These are phyloP conservation scores for Brassica juncea DNA, from an alignment of 345 rosid genomes.

Conservation along the genomic window DNA sequence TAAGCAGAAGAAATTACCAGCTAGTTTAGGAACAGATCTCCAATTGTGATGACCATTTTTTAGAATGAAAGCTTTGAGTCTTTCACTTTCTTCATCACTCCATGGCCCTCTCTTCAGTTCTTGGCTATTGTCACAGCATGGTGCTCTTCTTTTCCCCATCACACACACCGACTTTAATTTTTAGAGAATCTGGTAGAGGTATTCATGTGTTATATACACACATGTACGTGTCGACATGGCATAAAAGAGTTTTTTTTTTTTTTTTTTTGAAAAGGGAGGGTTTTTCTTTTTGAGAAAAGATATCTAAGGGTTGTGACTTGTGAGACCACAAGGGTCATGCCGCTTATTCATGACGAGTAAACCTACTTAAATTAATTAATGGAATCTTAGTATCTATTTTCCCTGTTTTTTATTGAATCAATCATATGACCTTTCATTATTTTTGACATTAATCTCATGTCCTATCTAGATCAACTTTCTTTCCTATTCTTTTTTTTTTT, in stretches of 20 bases:
- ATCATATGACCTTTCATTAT: background rate
- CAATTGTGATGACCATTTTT: slow-evolving; percentile 35
- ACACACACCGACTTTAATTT: background rate
- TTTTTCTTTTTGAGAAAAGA: background rate
- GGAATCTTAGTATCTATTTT: slow-evolving; percentile 6
- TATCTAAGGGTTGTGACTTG: background rate
- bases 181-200: slow-evolving; percentile 9
- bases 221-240: slow-evolving; percentile 21
- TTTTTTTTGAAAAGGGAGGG: background rate
- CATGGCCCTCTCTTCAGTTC: slow-evolving; percentile 33
- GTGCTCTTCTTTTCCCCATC: slow-evolving; percentile 31
- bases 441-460: background rate
- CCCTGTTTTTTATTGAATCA: background rate
- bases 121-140: slow-evolving; percentile 36
- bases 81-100: slow-evolving; percentile 39
- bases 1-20: slow-evolving; percentile 14
- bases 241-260: background rate
- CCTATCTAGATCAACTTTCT: background rate
- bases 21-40: slow-evolving; percentile 39
- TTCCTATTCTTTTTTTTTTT: background rate
- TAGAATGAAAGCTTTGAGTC: slow-evolving; percentile 18
- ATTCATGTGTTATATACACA: slow-evolving; percentile 1
- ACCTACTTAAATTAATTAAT: slow-evolving; percentile 8
- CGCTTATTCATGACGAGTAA: slow-evolving; percentile 10
- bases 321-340: slow-evolving; percentile 38